Evolutionary conservation across 495 filamentous ascomycete genomes (phyloP).

Genomic region (Podospora pseudocomata): DNA sequence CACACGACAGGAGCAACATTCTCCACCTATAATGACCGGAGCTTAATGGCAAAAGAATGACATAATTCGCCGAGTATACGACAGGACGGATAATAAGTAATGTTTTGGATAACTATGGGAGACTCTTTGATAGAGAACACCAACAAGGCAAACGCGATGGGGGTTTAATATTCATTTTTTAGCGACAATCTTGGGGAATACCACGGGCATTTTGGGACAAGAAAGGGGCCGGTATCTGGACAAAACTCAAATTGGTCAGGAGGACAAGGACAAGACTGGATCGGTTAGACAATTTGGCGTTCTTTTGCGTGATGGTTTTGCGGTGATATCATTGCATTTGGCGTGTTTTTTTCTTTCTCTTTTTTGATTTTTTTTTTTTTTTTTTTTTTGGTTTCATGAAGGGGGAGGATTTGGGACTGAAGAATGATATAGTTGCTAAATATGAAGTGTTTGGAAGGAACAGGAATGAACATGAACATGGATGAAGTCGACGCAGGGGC

Average conservation of each 20-base stretch:
- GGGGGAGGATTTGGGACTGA: neutral
- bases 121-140: neutral
- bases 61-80: neutral
- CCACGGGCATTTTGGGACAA: neutral
- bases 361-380: neutral
- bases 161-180: neutral
- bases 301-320: neutral
- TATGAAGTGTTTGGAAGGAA: neutral
- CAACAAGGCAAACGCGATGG: neutral
- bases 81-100: neutral
- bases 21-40: neutral
- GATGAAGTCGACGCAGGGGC: neutral
- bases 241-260: neutral
- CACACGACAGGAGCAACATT: neutral
- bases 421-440: too few species aligned
- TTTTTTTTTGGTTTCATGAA: neutral
- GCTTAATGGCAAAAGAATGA: neutral
- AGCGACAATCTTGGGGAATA: neutral
- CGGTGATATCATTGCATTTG: neutral
- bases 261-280: neutral
- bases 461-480: neutral
- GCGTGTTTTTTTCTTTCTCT: neutral
- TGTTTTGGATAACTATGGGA: neutral
- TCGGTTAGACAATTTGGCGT: conserved; percentile 1
- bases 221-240: neutral